Evolutionary conservation across 208 protist genomes (phyloP), one percentile per base, ranked within the genome.

Genomic region (Wallacemonas sp.): DNA sequence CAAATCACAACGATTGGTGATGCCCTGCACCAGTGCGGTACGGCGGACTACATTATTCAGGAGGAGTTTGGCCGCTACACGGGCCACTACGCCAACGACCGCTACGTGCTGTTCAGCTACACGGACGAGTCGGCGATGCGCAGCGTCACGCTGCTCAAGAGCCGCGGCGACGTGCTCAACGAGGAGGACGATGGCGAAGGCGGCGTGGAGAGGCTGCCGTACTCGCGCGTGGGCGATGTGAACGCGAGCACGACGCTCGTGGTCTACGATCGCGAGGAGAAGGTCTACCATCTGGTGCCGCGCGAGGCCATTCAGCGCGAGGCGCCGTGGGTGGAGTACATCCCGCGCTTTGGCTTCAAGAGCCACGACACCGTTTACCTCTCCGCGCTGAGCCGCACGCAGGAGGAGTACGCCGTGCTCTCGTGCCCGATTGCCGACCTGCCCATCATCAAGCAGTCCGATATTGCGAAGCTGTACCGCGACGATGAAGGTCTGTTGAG

Each of bases 11-110:
- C 65, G 33, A 86, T 84, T 57, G 89, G 89, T 25, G 80, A 88
- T 65, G 76, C 70, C 18, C 67, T 71, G 29, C 86, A 86, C 70
- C 77, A 85, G 61, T 86, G 77, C 69, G 93, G 93, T 42, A 77
- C 87, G 26, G 85, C 93, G 0, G 90, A 96, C 68, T 97, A 94
- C 74, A 93, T 96, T 23, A 89, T 96, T 33, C 94, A 98, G 54
- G 94, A 98, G 61, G 94, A 98, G 65, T 98, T 98, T 61, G 66
- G 62, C 49, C 82, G 92, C 26, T 93, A 86, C 71, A 96, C 89
- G 14, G 92, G 89, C 11, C 91, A 95, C 67, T 94, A 84, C 44
- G 77, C 91, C 11, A 88, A 80, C n/a, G 73, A 77, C n/a, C 65
- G 75, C 22, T 84, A 86, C 65, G 57, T 93, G 18, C 12, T 94